These are phyloP conservation scores for Camelina hispida DNA, from an alignment of 345 rosid species.

Conservation along the genomic window DNA sequence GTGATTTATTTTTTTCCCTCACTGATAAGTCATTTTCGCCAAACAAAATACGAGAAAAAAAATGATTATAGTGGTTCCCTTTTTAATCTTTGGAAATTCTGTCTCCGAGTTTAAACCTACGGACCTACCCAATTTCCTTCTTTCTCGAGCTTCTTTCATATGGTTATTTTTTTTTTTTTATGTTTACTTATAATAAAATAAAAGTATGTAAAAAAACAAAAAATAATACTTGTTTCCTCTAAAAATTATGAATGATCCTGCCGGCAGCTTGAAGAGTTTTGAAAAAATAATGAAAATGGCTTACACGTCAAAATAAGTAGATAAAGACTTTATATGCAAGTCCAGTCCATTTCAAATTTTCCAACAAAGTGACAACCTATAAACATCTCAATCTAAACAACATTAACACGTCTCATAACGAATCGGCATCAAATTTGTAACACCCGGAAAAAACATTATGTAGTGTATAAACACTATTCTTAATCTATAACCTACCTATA, in stretches of 20 bases:
- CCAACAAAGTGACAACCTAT: constrained; percentile 22
- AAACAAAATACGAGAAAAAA: constrained; percentile 39
- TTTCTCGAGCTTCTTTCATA: background rate
- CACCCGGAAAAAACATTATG: background rate
- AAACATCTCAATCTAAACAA: background rate
- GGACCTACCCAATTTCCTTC: constrained; percentile 22
- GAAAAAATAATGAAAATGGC: background rate
- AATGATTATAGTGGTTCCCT: constrained; percentile 27
- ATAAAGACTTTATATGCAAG: background rate
- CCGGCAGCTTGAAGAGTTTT: background rate
- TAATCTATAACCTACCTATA: background rate
- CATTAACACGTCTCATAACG: constrained; percentile 1
- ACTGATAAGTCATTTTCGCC: constrained; percentile 41
- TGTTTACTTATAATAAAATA: background rate
- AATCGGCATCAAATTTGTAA: background rate
- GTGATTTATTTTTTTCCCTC: constrained; percentile 33
- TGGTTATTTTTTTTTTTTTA: background rate
- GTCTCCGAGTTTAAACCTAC: constrained; percentile 20
- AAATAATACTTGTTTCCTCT: no score
- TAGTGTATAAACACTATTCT: background rate
- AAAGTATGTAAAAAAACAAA: no score
- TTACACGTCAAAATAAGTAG: background rate
- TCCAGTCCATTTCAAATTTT: background rate
- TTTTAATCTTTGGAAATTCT: background rate
- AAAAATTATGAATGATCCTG: no score